A percentile compares a stretch with the other conserved stretches of the same genome.
These are phyloP conservation scores for Penicillium antarcticum DNA, from an alignment of 495 filamentous ascomycete species.

Conservation along the genomic window DNA sequence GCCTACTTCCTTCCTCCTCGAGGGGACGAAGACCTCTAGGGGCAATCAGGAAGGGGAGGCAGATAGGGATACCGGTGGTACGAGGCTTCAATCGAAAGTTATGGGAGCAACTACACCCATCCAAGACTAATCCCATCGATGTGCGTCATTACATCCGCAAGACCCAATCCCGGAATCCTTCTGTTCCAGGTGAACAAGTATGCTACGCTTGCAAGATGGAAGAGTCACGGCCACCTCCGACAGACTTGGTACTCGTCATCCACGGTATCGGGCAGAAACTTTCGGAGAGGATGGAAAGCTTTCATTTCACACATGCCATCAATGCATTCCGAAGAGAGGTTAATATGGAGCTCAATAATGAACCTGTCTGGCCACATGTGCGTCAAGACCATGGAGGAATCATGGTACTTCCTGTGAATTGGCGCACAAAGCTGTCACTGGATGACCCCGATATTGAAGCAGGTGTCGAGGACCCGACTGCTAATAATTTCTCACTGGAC, in stretches of 20 bases:
- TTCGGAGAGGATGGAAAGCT: constrained; percentile 93
- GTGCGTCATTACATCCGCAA: constrained; percentile 48
- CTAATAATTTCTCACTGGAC: constrained; percentile 71
- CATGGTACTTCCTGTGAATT: constrained; percentile 81
- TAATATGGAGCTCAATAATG: constrained; percentile 77
- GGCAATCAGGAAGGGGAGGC: constrained; percentile 78
- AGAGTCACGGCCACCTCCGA: constrained; percentile 69
- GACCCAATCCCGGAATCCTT: constrained; percentile 28
- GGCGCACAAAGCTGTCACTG: constrained; percentile 81
- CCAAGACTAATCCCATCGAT: constrained; percentile 46
- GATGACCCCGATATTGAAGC: constrained; percentile 64
- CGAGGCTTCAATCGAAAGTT: constrained; percentile 75
- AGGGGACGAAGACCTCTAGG: constrained; percentile 73
- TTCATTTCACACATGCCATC: constrained; percentile 93
- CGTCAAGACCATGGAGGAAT: constrained; percentile 66
- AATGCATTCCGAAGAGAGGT: constrained; percentile 84
- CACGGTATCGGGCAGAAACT: constrained; percentile 97
- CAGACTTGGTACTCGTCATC: constrained; percentile 84
- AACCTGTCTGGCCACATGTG: constrained; percentile 68
- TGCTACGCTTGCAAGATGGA: constrained; percentile 52
- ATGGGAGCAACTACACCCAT: constrained; percentile 75
- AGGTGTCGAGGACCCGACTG: constrained; percentile 43
- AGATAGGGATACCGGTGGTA: constrained; percentile 81
- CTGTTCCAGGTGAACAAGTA: constrained; percentile 30
- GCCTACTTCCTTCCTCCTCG: constrained; percentile 73